Evolutionary conservation across 495 filamentous ascomycete species (phyloP).

Genomic region (Glarea lozoyensis): DNA sequence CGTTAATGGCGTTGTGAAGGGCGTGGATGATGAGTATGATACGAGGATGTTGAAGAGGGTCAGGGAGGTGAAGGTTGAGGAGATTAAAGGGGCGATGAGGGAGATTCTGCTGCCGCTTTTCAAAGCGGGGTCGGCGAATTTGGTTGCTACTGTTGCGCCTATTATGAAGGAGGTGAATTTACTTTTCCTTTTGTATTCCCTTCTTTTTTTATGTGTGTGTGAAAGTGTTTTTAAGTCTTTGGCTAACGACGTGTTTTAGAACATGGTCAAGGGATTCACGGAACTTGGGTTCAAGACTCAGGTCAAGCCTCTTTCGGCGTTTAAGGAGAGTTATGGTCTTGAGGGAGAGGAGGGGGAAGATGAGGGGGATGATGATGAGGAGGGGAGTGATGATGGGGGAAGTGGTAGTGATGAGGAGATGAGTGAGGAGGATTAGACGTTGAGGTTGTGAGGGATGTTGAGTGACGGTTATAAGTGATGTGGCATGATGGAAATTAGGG

Average conservation of each 20-base stretch:
- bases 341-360: constrained; percentile 59
- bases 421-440: background rate
- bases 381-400: constrained; percentile 32
- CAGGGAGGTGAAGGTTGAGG: constrained; percentile 61
- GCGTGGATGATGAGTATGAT: constrained; percentile 70
- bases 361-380: constrained; percentile 56
- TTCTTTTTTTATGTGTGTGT: constrained; percentile 5
- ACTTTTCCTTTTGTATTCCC: constrained; percentile 6
- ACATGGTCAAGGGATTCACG: constrained; percentile 60
- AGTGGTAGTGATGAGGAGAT: background rate
- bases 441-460: background rate
- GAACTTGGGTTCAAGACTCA: constrained; percentile 69
- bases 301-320: constrained; percentile 65
- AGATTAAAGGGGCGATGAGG: constrained; percentile 66
- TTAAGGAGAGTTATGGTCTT: constrained; percentile 88
- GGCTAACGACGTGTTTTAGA: constrained; percentile 31
- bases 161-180: constrained; percentile 70
- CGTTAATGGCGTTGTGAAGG: constrained; percentile 67
- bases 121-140: constrained; percentile 62
- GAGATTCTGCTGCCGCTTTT: constrained; percentile 75
- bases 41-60: constrained; percentile 67
- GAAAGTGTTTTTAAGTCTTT: constrained; percentile 12
- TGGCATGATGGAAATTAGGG: too few relatives aligned
- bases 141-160: constrained; percentile 82
- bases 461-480: too few relatives aligned